These are phyloP conservation scores for Trichoderma hamatum DNA, from an alignment of 2,329 filamentous ascomycete genomes.

Conservation along the genomic window DNA sequence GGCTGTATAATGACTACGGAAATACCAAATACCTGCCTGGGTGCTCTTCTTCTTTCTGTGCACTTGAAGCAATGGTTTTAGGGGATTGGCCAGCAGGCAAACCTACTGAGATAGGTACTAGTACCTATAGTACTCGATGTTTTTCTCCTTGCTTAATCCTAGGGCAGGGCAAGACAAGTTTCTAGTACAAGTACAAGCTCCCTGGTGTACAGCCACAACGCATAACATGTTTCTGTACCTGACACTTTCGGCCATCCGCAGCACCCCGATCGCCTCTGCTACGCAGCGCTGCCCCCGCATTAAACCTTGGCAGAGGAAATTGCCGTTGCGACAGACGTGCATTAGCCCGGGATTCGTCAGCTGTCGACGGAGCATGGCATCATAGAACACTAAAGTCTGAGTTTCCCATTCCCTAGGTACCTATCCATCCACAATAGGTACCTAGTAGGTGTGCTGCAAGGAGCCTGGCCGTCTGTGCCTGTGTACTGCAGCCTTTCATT, in stretches of 20 bases:
- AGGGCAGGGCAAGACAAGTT: neutral
- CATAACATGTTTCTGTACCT: neutral
- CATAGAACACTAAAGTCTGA: neutral
- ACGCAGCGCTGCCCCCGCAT: constrained; percentile 12
- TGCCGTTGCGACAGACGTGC: constrained; percentile 24
- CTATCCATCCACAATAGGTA: no score
- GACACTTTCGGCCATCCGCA: constrained; percentile 5
- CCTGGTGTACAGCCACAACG: neutral
- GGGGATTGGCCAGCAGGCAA: neutral
- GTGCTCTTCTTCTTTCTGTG: neutral
- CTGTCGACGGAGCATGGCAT: neutral
- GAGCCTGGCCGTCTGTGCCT: neutral
- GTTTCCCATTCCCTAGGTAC: neutral
- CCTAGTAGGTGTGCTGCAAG: neutral
- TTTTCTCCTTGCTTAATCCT: neutral
- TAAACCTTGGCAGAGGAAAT: constrained; percentile 29
- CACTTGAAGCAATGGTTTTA: neutral
- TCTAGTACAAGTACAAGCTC: neutral
- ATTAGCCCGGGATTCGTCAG: constrained; percentile 22
- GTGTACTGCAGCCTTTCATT: neutral
- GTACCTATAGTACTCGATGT: neutral
- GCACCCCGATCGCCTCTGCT: constrained; percentile 1
- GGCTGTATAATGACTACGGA: neutral
- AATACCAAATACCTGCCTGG: neutral
- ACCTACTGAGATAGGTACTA: neutral